Percentiles rank a stretch among this genome's conserved stretches.
Conservation (phyloP, 2,329 filamentous ascomycete species). For the Pezicula radicicola region DNA sequence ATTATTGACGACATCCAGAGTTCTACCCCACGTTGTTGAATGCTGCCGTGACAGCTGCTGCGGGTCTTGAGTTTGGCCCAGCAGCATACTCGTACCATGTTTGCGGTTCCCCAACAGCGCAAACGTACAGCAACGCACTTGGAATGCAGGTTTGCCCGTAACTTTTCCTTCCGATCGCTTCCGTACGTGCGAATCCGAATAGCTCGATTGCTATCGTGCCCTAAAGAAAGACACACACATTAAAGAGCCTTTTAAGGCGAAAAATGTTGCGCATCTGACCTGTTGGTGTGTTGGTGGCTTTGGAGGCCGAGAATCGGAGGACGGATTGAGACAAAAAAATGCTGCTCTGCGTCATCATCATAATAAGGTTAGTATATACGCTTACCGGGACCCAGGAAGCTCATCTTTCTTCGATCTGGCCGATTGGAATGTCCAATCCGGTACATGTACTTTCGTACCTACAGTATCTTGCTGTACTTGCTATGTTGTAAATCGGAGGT, state of each 20-base stretch:
- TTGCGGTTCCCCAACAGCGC: background rate
- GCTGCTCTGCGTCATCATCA: background rate
- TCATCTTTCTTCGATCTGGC: too few relatives aligned
- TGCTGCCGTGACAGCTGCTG: conserved; percentile 27
- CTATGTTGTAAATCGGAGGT: background rate
- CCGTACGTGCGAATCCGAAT: conserved; percentile 14
- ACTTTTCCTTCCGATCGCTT: conserved; percentile 11
- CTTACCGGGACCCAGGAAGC: too few relatives aligned
- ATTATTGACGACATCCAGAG: background rate
- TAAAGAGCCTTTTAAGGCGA: conserved; percentile 1
- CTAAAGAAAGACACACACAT: conserved; percentile 3
- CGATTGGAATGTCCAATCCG: background rate
- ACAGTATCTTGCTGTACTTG: background rate
- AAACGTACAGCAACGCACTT: background rate
- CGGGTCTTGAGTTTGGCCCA: conserved; percentile 3
- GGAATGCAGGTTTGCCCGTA: background rate
- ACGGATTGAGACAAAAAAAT: background rate
- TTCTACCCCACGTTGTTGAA: conserved; percentile 37
- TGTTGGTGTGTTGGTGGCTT: background rate
- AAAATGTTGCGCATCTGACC: conserved; percentile 14
- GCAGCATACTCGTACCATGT: background rate
- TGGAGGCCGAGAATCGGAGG: conserved; percentile 13
- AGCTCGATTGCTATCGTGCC: conserved; percentile 10
- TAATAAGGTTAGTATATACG: too few relatives aligned
- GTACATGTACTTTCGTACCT: background rate